These are phyloP conservation scores for Thermothelomyces thermophilus DNA, from an alignment of 2,329 filamentous ascomycete genomes.

Conservation along the genomic window DNA sequence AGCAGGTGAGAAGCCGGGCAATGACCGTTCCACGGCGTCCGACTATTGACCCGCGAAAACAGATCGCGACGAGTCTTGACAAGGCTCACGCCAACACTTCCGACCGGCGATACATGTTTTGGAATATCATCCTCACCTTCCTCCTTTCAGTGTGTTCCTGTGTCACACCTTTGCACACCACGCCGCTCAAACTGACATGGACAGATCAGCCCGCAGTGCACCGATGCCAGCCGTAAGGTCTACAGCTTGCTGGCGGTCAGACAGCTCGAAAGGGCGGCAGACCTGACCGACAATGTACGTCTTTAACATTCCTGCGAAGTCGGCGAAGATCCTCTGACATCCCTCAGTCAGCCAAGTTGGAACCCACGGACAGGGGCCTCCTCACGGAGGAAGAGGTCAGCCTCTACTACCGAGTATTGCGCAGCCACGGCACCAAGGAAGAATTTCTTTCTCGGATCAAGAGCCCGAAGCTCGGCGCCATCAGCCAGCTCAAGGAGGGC, in stretches of 20 bases:
- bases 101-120: constrained; percentile 46
- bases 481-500: constrained; percentile 39
- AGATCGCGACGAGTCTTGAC: constrained; percentile 51
- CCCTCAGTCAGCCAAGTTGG: constrained; percentile 22
- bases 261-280: constrained; percentile 45
- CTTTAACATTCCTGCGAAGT: neutral
- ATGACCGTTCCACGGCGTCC: neutral
- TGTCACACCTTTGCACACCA: no score
- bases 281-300: constrained; percentile 38
- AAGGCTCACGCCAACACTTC: constrained; percentile 42
- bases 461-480: constrained; percentile 37
- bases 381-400: constrained; percentile 45
- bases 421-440: constrained; percentile 36
- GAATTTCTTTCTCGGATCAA: constrained; percentile 36
- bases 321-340: constrained; percentile 10
- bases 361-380: constrained; percentile 30
- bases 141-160: constrained; percentile 43
- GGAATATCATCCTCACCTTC: constrained; percentile 49
- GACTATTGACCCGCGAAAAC: neutral
- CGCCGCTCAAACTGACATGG: constrained; percentile 21
- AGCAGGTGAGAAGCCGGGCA: constrained; percentile 38
- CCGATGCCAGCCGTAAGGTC: constrained; percentile 43
- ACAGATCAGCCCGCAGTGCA: constrained; percentile 41
- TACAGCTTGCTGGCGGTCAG: constrained; percentile 46
- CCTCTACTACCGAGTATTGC: constrained; percentile 42